Evolutionary conservation across 257 asterid species (phyloP), one percentile per base, ranked within the genome.

Genomic region (Verbascum thapsus): DNA sequence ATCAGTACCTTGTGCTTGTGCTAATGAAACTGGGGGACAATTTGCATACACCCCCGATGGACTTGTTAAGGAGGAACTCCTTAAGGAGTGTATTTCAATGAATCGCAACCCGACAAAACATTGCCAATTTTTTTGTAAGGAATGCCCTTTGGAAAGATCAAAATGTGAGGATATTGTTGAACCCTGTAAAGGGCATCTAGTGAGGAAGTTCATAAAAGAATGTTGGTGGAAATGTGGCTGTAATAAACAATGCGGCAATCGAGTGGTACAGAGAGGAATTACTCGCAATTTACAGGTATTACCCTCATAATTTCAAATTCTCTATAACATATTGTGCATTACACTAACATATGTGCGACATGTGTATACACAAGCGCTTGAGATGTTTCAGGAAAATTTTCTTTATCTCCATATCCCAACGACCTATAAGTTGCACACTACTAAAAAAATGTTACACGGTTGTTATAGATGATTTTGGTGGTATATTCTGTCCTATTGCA

Each of bases 201-300:
- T 81, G 49, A 80, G 96, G 71, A 85, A 66, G 64, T 90, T 94
- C 74, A 80, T 94, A 50, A 90, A 88, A 70, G 99, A 94, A 73
- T 94, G 99, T 63, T 94, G 97, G 99, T 81, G 69, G 75, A 90
- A 88, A 72, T 94, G 99, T 72, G 99, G 99, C 45, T 94, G 99
- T 72, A 53, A 70, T 66, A 81, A 74, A 54, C 84, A 70, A 30
- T 94, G 99, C 66, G 99, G 99, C 69, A 94, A 90, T 71, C 91
- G 99, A 61, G 95, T 90, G 48, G 99, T 94, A 23, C 99, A 94
- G 74, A 78, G 96, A 72, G 99, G 99, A 50, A 87, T 94, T 58
- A 85, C 68, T 44, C 77, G 76, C 74, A 80, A 65, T 48, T 73
- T 94, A 69, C 97, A 90, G 97, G 99, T 89, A 60, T 19, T 61